Percentiles rank a stretch among this genome's conserved stretches.
phyloP scores from a whole-genome alignment of 1,284 basidiomycete species.

The Microbotryum intermedium region DNA sequence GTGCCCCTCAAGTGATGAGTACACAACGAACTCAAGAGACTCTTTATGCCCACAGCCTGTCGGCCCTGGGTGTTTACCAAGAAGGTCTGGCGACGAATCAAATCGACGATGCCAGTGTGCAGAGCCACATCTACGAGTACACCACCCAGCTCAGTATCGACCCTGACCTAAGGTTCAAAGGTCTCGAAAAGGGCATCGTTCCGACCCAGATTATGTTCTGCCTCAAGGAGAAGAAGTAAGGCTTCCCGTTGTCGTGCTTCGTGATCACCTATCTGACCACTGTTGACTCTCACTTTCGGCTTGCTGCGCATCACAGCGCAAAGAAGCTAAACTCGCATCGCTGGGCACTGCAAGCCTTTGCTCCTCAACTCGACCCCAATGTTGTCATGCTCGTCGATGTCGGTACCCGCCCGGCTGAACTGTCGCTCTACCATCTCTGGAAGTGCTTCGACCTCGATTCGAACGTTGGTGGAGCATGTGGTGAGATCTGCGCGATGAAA shows the following conservation, averaged over 20 bases:
- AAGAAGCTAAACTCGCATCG: slow-evolving; percentile 33
- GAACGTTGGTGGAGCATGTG: slow-evolving; percentile 87
- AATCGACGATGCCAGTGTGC: slow-evolving; percentile 78
- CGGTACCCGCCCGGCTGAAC: slow-evolving; percentile 82
- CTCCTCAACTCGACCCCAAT: slow-evolving; percentile 52
- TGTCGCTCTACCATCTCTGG: slow-evolving; percentile 90
- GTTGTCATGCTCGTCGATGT: slow-evolving; percentile 83
- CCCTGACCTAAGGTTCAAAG: slow-evolving; percentile 80
- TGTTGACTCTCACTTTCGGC: background rate
- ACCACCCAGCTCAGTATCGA: slow-evolving; percentile 86
- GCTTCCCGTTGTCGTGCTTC: background rate
- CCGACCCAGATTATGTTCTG: slow-evolving; percentile 75
- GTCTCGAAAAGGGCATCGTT: slow-evolving; percentile 85
- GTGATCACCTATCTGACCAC: background rate
- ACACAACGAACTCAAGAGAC: slow-evolving; percentile 52
- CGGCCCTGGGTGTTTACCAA: slow-evolving; percentile 52
- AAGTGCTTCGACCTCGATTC: slow-evolving; percentile 48
- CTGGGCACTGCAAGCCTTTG: slow-evolving; percentile 44
- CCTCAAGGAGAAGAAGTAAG: slow-evolving; percentile 72
- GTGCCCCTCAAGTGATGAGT: slow-evolving; percentile 60
- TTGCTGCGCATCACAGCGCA: slow-evolving; percentile 1
- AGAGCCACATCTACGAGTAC: slow-evolving; percentile 87
- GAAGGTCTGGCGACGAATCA: slow-evolving; percentile 77
- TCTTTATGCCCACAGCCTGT: slow-evolving; percentile 48
- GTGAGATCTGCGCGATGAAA: slow-evolving; percentile 88